phyloP scores from a whole-genome alignment of 2,329 filamentous ascomycete genomes.

The Fusarium nygamai region DNA sequence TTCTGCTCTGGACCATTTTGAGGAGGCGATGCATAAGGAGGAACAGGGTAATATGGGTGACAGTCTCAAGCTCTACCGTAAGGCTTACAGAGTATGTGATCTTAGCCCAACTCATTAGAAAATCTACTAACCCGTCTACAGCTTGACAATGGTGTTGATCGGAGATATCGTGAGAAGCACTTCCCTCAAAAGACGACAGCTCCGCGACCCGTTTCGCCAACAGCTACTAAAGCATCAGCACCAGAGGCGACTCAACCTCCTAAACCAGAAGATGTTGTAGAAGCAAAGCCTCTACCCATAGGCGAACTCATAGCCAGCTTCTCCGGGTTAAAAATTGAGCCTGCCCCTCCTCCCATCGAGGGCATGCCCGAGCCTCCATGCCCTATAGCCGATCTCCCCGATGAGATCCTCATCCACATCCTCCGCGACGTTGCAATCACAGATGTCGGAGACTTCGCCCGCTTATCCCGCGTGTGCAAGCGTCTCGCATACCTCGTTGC shows the following conservation, averaged over 20 bases:
- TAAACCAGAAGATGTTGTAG: conserved; percentile 58
- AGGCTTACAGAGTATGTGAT: conserved; percentile 78
- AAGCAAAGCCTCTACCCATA: conserved; percentile 61
- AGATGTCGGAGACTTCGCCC: conserved; percentile 81
- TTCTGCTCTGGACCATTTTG: conserved; percentile 91
- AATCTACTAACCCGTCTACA: background rate
- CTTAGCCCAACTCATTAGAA: too few relatives aligned
- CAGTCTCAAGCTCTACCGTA: conserved; percentile 86
- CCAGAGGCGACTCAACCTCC: background rate
- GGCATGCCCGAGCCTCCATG: conserved; percentile 79
- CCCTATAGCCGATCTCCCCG: conserved; percentile 79
- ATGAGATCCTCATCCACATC: conserved; percentile 86
- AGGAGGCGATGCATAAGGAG: conserved; percentile 90
- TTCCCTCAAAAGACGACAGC: conserved; percentile 70
- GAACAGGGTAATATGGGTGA: conserved; percentile 86
- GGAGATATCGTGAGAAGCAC: conserved; percentile 89
- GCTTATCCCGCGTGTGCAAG: conserved; percentile 85
- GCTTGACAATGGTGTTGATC: conserved; percentile 84
- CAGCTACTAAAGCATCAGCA: conserved; percentile 18
- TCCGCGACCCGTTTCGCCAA: conserved; percentile 31
- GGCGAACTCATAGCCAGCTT: conserved; percentile 82
- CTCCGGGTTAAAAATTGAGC: conserved; percentile 73
- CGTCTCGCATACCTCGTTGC: conserved; percentile 84
- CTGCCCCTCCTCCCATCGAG: conserved; percentile 74
- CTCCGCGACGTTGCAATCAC: conserved; percentile 74